Evolutionary conservation across 2,329 filamentous ascomycete genomes (phyloP).

Genomic region (Colletotrichum tropicale): DNA sequence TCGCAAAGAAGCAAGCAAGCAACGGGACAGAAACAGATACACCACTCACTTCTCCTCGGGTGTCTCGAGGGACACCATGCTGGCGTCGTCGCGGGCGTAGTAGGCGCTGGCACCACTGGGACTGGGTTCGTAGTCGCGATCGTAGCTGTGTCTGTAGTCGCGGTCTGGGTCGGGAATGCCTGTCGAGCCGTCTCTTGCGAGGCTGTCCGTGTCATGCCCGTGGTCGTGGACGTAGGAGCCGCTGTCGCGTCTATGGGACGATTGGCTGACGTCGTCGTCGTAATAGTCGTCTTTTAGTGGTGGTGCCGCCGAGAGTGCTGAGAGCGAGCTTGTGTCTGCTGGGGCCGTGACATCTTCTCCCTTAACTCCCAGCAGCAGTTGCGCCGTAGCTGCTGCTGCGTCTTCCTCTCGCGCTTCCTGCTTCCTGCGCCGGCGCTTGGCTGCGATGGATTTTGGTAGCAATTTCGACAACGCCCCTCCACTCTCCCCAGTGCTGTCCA

Average conservation of each 20-base stretch:
- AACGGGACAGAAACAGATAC: background rate
- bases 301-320: background rate
- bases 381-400: constrained; percentile 23
- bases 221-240: constrained; percentile 30
- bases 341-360: constrained; percentile 15
- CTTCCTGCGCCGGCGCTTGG: constrained; percentile 54
- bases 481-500: constrained; percentile 3
- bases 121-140: background rate
- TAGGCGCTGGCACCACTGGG: background rate
- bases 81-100: background rate
- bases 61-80: background rate
- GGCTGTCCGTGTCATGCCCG: constrained; percentile 27
- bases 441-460: constrained; percentile 54
- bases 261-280: constrained; percentile 31
- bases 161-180: constrained; percentile 7
- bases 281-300: constrained; percentile 30
- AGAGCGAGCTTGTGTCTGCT: background rate
- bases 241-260: constrained; percentile 41
- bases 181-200: constrained; percentile 7
- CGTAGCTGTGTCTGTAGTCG: background rate
- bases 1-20: background rate
- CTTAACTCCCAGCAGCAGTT: constrained; percentile 18
- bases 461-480: constrained; percentile 48
- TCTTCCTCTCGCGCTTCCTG: constrained; percentile 43
- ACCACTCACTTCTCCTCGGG: background rate